Evolutionary conservation across 75 land plant genomes (phyloP).

Genomic region (Gnetum montanum): DNA sequence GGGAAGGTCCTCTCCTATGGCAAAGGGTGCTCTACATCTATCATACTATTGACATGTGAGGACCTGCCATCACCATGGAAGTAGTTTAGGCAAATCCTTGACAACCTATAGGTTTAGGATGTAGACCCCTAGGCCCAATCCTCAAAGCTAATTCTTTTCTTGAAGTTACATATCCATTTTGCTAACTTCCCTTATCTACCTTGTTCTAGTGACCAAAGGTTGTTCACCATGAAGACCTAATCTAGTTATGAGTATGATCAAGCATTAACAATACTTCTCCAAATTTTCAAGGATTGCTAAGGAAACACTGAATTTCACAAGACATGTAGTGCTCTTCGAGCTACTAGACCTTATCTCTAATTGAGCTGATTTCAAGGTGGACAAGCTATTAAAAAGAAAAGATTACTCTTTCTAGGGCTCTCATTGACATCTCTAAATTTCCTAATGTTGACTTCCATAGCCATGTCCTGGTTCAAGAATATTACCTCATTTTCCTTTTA

Average conservation of each 20-base stretch:
- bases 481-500: not conserved
- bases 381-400: not conserved
- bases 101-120: not conserved
- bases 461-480: not conserved
- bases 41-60: too few relatives aligned
- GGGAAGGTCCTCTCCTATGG: constrained; percentile 28
- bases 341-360: not conserved
- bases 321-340: not conserved
- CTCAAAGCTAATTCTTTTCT: too few relatives aligned
- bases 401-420: not conserved
- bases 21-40: constrained; percentile 27
- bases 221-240: not conserved
- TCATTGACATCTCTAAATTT: too few relatives aligned
- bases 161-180: too few relatives aligned
- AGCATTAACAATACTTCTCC: not conserved
- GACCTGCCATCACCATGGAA: not conserved
- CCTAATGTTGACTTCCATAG: too few relatives aligned
- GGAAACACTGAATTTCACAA: not conserved
- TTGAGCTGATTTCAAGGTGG: not conserved
- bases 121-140: not conserved
- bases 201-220: not conserved
- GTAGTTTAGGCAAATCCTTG: not conserved
- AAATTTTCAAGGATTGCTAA: not conserved
- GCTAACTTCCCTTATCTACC: not conserved
- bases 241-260: not conserved